A percentile compares a stretch with the other conserved stretches of the same genome.
These are phyloP conservation scores for Fusarium avenaceum DNA, from an alignment of 2,329 filamentous ascomycete species.

Conservation along the genomic window DNA sequence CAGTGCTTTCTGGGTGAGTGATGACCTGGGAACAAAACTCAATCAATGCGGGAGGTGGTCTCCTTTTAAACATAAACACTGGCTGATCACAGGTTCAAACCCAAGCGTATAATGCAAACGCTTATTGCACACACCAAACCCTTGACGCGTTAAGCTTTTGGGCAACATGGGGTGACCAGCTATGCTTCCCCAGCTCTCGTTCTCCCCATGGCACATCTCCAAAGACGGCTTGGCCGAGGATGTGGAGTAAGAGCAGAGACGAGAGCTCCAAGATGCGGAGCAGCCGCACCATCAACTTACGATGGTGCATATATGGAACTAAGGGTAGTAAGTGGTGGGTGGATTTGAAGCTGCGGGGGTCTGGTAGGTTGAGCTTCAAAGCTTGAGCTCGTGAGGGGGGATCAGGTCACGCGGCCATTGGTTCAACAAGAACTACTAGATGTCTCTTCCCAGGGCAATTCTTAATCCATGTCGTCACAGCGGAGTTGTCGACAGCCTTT, in stretches of 20 bases:
- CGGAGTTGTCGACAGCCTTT: no score
- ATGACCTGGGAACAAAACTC: neutral
- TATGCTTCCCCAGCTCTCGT: neutral
- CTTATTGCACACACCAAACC: constrained; percentile 3
- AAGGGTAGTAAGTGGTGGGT: neutral
- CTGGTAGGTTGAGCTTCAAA: constrained; percentile 9
- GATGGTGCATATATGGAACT: neutral
- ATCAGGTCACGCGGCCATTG: constrained; percentile 20
- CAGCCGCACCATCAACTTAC: constrained; percentile 31
- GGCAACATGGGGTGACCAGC: neutral
- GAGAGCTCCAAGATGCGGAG: constrained; percentile 28
- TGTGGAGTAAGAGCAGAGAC: neutral
- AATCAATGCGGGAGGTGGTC: constrained; percentile 16
- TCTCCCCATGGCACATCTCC: constrained; percentile 6
- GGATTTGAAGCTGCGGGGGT: neutral
- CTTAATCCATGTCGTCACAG: constrained; percentile 21
- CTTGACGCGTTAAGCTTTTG: neutral
- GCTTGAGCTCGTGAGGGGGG: neutral
- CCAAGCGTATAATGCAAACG: constrained; percentile 5
- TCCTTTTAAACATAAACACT: constrained; percentile 29
- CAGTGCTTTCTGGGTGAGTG: constrained; percentile 11
- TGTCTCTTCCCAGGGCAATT: neutral
- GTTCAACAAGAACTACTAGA: constrained; percentile 5
- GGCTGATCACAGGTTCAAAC: neutral
- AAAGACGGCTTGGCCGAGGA: constrained; percentile 25